Percentiles rank a stretch among this genome's conserved stretches.
Evolutionary conservation across 2,329 filamentous ascomycete species (phyloP).

Genomic region (Elsinoe ampelina): DNA sequence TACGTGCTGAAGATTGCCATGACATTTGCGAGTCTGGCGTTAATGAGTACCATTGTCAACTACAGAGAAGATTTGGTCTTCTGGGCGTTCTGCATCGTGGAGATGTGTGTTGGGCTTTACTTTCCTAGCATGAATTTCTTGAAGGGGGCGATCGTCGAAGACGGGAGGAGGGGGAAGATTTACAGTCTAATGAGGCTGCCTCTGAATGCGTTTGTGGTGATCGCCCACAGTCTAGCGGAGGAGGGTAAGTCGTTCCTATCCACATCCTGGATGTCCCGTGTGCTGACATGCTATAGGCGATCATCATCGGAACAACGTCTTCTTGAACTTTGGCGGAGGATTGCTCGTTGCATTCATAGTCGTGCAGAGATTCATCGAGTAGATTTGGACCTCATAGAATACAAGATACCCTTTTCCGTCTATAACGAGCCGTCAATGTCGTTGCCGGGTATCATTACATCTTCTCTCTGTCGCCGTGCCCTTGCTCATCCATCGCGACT

Average conservation of each 20-base stretch:
- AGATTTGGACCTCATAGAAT: background rate
- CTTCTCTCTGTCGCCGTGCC: background rate
- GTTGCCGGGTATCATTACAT: background rate
- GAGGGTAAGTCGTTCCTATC: conserved; percentile 21
- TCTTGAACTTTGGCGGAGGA: conserved; percentile 16
- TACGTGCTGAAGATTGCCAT: conserved; percentile 34
- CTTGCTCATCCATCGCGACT: background rate
- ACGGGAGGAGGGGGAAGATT: conserved; percentile 44
- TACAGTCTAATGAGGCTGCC: conserved; percentile 51
- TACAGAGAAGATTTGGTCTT: conserved; percentile 39
- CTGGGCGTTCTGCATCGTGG: conserved; percentile 50
- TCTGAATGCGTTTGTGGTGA: conserved; percentile 49
- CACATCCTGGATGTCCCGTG: background rate
- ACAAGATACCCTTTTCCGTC: background rate
- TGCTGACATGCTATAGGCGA: conserved; percentile 12
- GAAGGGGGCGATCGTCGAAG: conserved; percentile 47
- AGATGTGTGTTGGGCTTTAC: conserved; percentile 49
- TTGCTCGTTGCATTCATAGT: conserved; percentile 14
- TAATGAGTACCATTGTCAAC: conserved; percentile 29
- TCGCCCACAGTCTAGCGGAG: conserved; percentile 38
- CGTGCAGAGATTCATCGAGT: conserved; percentile 13
- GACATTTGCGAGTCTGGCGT: conserved; percentile 31
- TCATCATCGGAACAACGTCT: conserved; percentile 16
- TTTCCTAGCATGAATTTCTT: conserved; percentile 48
- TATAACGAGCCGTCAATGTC: background rate